Evolutionary conservation across 2,329 filamentous ascomycete genomes (phyloP).

Genomic region (Beauveria medogensis): DNA sequence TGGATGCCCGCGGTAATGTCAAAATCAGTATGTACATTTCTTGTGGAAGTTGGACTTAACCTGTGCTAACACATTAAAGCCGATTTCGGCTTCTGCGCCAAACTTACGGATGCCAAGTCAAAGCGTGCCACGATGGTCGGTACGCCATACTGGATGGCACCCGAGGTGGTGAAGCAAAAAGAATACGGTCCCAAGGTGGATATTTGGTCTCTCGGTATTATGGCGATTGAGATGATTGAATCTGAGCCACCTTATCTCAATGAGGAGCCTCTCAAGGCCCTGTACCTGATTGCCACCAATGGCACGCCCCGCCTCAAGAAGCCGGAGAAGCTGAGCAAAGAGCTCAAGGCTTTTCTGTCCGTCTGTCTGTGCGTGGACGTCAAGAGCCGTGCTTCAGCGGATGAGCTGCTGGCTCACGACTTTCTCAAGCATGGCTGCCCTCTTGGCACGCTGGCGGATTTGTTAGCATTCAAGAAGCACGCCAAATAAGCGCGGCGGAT

Average conservation of each 20-base stretch:
- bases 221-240: slow-evolving; percentile 99
- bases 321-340: slow-evolving; percentile 94
- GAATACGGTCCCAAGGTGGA: slow-evolving; percentile 98
- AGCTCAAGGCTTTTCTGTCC: slow-evolving; percentile 92
- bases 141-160: slow-evolving; percentile 99
- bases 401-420: slow-evolving; percentile 83
- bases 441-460: slow-evolving; percentile 70
- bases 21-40: slow-evolving; percentile 73
- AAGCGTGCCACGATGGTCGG: slow-evolving; percentile 99
- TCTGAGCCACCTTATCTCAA: slow-evolving; percentile 96
- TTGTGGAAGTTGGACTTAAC: no score
- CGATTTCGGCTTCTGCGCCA: slow-evolving; percentile 98
- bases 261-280: slow-evolving; percentile 92
- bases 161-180: slow-evolving; percentile 98
- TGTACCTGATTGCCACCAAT: slow-evolving; percentile 97
- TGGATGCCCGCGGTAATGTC: slow-evolving; percentile 90
- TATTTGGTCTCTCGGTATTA: slow-evolving; percentile 98
- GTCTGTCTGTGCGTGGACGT: slow-evolving; percentile 97
- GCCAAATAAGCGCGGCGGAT: slow-evolving; percentile 40
- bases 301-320: slow-evolving; percentile 96
- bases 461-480: slow-evolving; percentile 80
- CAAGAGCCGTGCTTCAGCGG: slow-evolving; percentile 83
- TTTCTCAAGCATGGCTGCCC: slow-evolving; percentile 91
- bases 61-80: slow-evolving; percentile 48
- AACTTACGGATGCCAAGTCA: slow-evolving; percentile 91